Evolutionary conservation across 768 basidiomycete genomes (phyloP).

Genomic region (Suillus fuscotomentosus): DNA sequence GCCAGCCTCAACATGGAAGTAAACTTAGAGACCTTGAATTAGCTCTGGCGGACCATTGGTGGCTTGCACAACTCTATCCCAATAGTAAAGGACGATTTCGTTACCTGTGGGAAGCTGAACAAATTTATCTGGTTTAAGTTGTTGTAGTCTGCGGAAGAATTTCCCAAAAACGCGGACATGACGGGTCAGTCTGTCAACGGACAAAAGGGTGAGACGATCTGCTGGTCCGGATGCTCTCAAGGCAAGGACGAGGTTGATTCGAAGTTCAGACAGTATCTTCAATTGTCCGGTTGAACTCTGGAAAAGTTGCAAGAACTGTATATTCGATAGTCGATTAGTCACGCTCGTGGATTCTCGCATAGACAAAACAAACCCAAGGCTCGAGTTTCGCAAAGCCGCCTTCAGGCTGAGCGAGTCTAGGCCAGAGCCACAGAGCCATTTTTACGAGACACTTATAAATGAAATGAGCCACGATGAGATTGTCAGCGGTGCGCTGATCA

Average conservation of each 20-base stretch:
- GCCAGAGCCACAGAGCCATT: conserved; percentile 73
- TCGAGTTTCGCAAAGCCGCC: conserved; percentile 44
- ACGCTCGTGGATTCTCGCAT: not conserved
- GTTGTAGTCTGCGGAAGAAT: conserved; percentile 74
- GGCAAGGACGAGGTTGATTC: conserved; percentile 50
- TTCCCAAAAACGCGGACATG: conserved; percentile 77
- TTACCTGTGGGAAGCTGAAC: conserved; percentile 60
- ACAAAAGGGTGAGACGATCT: conserved; percentile 39
- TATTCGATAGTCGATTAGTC: conserved; percentile 2
- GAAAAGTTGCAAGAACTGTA: conserved; percentile 63
- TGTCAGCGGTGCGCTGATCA: conserved; percentile 39
- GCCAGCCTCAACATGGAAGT: not conserved
- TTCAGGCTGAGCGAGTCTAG: conserved; percentile 40
- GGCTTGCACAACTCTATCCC: conserved; percentile 78
- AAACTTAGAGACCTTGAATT: conserved; percentile 51
- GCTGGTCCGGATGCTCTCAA: conserved; percentile 34
- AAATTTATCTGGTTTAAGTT: conserved; percentile 58
- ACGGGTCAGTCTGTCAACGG: conserved; percentile 59
- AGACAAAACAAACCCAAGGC: conserved; percentile 47
- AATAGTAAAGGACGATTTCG: conserved; percentile 75
- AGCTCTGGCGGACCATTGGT: conserved; percentile 49
- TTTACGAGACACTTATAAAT: conserved; percentile 75
- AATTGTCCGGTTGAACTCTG: conserved; percentile 56
- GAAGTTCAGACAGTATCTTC: conserved; percentile 52
- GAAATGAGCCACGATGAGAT: conserved; percentile 60